These are phyloP conservation scores for Fragaria vesca DNA, from an alignment of 306 rosid species.

Conservation along the genomic window DNA sequence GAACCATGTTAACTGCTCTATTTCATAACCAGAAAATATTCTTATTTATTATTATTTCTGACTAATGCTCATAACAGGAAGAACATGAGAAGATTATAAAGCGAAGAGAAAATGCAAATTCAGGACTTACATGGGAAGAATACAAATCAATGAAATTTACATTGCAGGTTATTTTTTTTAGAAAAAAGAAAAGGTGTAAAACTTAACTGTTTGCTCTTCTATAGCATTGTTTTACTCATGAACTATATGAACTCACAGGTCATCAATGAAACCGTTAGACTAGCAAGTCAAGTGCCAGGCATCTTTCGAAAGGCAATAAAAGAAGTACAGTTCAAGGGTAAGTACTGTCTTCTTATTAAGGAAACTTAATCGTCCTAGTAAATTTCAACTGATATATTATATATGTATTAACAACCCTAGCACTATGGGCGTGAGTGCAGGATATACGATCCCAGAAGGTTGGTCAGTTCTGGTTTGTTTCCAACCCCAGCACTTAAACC, in stretches of 20 bases:
- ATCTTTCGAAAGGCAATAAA: constrained; percentile 78
- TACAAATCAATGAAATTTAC: background rate
- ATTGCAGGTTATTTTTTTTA: background rate
- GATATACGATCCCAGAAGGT: constrained; percentile 82
- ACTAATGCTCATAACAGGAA: constrained; percentile 36
- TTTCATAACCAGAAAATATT: background rate
- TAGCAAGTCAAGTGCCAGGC: constrained; percentile 92
- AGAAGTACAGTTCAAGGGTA: constrained; percentile 78
- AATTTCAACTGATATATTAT: constrained; percentile 26
- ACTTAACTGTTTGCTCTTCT: background rate
- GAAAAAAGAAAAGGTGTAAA: background rate
- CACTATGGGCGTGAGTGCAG: constrained; percentile 36
- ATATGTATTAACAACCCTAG: background rate
- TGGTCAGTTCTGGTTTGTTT: constrained; percentile 98
- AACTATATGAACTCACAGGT: constrained; percentile 37
- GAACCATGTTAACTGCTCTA: background rate
- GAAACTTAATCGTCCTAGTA: background rate
- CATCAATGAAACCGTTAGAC: constrained; percentile 90
- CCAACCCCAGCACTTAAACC: constrained; percentile 85
- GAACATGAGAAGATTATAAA: constrained; percentile 54
- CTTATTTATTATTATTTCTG: background rate
- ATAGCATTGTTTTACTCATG: background rate
- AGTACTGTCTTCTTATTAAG: background rate
- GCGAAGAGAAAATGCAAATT: background rate
- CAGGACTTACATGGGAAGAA: background rate